Conservation (phyloP, 192 early-diverging fungal species). For the Linderina pennispora region DNA sequence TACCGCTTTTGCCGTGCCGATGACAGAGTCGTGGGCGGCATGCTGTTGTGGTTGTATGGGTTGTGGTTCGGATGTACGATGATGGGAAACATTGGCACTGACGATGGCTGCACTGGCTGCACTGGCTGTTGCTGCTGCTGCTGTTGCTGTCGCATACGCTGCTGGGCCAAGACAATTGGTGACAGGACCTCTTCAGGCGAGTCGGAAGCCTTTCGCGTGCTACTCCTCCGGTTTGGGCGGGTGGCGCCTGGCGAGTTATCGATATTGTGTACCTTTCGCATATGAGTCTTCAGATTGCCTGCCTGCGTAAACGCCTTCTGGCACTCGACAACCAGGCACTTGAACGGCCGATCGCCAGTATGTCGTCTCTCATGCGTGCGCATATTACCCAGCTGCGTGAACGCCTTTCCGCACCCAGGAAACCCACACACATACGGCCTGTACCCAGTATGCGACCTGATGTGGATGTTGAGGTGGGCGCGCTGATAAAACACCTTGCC, state of each 20-base stretch:
- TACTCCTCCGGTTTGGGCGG: no score
- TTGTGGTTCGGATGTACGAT: no score
- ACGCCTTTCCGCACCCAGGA: conserved; percentile 69
- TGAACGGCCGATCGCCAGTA: conserved; percentile 67
- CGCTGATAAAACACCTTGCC: conserved; percentile 62
- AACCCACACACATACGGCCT: conserved; percentile 54
- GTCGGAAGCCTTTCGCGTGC: no score
- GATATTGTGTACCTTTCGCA: conserved; percentile 35
- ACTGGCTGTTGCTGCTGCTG: neutral
- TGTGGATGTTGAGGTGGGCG: conserved; percentile 70
- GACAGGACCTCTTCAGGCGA: no score
- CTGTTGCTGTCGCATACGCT: no score
- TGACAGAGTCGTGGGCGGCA: no score
- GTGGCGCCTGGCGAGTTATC: no score
- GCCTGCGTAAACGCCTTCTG: conserved; percentile 68
- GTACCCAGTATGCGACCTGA: conserved; percentile 49
- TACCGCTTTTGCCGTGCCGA: no score
- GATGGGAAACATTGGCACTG: no score
- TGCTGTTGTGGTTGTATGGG: no score
- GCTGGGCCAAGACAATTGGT: no score
- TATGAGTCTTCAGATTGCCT: conserved; percentile 57
- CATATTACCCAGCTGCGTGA: conserved; percentile 76
- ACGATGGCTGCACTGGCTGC: neutral
- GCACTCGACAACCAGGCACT: conserved; percentile 60
- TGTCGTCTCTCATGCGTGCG: conserved; percentile 80